These are phyloP conservation scores for Eurotiales sp. DNA, from an alignment of 2,329 filamentous ascomycete species.

Conservation along the genomic window DNA sequence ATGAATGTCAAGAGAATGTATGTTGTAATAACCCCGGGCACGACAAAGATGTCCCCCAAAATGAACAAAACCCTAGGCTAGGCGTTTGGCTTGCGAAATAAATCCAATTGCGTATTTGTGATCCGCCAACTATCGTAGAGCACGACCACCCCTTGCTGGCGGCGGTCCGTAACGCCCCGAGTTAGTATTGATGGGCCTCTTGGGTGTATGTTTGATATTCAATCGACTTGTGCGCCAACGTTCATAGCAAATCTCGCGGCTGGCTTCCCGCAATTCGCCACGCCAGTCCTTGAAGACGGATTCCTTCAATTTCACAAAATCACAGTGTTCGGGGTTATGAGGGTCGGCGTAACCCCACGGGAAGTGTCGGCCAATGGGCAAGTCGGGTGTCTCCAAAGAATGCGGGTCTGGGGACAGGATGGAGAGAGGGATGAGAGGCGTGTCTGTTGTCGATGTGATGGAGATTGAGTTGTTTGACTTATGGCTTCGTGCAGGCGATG, in stretches of 20 bases:
- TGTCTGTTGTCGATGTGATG: conserved; percentile 30
- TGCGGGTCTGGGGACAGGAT: conserved; percentile 93
- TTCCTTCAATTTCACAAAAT: conserved; percentile 87
- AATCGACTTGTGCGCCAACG: conserved; percentile 71
- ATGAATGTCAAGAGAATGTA: not conserved
- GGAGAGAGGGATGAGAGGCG: conserved; percentile 78
- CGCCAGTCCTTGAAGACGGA: conserved; percentile 93
- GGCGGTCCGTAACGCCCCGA: conserved; percentile 27
- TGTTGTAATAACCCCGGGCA: conserved; percentile 1
- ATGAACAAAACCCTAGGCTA: not conserved
- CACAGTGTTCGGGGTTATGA: conserved; percentile 85
- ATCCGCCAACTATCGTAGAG: conserved; percentile 12
- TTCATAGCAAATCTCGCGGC: conserved; percentile 91
- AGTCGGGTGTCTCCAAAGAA: conserved; percentile 50
- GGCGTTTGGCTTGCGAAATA: not conserved
- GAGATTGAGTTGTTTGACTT: conserved; percentile 13
- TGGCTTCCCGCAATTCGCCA: conserved; percentile 81
- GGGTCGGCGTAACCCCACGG: conserved; percentile 97
- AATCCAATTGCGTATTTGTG: not conserved
- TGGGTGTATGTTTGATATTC: conserved; percentile 27
- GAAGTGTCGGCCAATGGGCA: conserved; percentile 74
- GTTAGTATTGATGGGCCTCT: conserved; percentile 20
- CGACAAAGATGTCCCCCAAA: not conserved
- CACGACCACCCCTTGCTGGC: conserved; percentile 10
- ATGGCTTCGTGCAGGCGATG: conserved; percentile 9